A percentile compares a stretch with the other conserved stretches of the same genome.
phyloP scores from a whole-genome alignment of 352 stramenopile species.

The Phytophthora litchii region DNA sequence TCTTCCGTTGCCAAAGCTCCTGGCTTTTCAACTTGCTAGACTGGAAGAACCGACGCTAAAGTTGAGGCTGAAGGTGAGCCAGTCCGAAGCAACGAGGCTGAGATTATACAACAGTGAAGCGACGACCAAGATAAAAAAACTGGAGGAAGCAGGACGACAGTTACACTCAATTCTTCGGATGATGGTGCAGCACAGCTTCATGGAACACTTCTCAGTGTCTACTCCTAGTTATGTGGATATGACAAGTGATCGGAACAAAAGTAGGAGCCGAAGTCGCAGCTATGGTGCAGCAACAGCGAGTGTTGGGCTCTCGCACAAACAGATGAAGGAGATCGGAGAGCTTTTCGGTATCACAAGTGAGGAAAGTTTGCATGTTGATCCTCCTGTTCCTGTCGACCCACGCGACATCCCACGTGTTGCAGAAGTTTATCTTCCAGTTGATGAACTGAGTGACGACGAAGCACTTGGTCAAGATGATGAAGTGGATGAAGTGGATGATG shows the following conservation, averaged over 20 bases:
- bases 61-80: constrained; percentile 69
- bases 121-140: constrained; percentile 55
- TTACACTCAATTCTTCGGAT: constrained; percentile 61
- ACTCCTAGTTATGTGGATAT: constrained; percentile 21
- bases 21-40: constrained; percentile 74
- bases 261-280: constrained; percentile 30
- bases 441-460: constrained; percentile 37
- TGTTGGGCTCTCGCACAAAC: constrained; percentile 43
- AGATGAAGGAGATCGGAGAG: constrained; percentile 57
- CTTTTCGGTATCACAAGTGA: constrained; percentile 54
- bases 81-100: constrained; percentile 74
- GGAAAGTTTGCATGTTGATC: constrained; percentile 15
- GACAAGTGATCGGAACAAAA: constrained; percentile 28
- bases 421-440: constrained; percentile 37
- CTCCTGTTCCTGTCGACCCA: constrained; percentile 17
- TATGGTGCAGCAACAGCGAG: constrained; percentile 20
- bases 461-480: constrained; percentile 18
- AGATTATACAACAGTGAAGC: constrained; percentile 59
- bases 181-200: constrained; percentile 75
- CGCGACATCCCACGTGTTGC: constrained; percentile 39
- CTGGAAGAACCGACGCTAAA: constrained; percentile 75
- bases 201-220: constrained; percentile 57
- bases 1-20: constrained; percentile 73
- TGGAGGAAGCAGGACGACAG: constrained; percentile 67
- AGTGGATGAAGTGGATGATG: constrained; percentile 19